phyloP scores from a whole-genome alignment of 2,329 filamentous ascomycete species.

The Cladosporium sp. region DNA sequence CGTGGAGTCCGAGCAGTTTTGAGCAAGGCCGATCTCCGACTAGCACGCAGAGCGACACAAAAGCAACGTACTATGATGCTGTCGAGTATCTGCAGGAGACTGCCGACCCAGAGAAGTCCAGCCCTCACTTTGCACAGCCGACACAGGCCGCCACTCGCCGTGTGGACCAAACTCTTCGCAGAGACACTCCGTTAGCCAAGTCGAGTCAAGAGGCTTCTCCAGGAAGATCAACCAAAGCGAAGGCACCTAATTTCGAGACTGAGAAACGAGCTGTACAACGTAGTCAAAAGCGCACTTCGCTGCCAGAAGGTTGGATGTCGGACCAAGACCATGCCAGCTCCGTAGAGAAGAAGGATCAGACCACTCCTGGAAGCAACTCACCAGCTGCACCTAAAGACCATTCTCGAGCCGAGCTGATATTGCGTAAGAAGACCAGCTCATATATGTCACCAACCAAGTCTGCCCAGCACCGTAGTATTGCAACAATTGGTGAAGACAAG shows the following conservation, averaged over 20 bases:
- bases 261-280: slow-evolving; percentile 18
- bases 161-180: slow-evolving; percentile 22
- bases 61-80: background rate
- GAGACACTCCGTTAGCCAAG: slow-evolving; percentile 15
- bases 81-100: background rate
- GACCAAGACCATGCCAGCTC: slow-evolving; percentile 26
- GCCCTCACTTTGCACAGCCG: slow-evolving; percentile 28
- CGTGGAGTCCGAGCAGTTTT: too few species aligned
- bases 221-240: slow-evolving; percentile 18
- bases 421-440: slow-evolving; percentile 27
- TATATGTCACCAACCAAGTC: slow-evolving; percentile 32
- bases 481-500: background rate
- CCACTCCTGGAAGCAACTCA: background rate
- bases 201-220: slow-evolving; percentile 14
- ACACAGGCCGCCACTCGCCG: slow-evolving; percentile 25
- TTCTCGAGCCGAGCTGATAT: background rate
- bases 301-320: slow-evolving; percentile 26
- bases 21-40: background rate
- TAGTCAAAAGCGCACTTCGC: slow-evolving; percentile 22
- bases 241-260: slow-evolving; percentile 16
- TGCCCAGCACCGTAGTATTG: background rate
- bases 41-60: background rate
- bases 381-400: background rate
- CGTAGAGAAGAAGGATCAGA: background rate
- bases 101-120: background rate